Base-by-base conservation (phyloP, 257 asterid species). In the Capsicum chinense region DNA sequence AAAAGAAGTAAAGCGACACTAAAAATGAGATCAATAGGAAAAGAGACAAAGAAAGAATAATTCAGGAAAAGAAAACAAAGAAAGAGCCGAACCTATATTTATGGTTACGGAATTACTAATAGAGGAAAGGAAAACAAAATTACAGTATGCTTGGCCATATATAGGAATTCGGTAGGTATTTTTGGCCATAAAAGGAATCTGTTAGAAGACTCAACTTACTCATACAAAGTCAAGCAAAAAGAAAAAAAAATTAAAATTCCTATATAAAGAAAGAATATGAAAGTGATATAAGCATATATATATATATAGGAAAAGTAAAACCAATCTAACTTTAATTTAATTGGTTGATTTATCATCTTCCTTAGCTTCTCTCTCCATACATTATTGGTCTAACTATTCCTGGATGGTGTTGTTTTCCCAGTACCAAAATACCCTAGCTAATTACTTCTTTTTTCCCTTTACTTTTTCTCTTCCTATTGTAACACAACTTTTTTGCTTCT, bases 141-240 rank as follows among this genome's bases (percentile, higher is more conserved):
- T 42, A 69, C 35, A 69, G 33, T 39, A 2, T 69, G 79, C 79
- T 39, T 69, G 56, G 56, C 56, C 6, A 69, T 69, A 15, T 69
- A 39, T 39, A 3, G 79, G 78, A 16, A 69, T 16, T 15, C 14
- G 3, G 33, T 7, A 16, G 79, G 33, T 39, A 69, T 69, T 69
- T 69, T 69, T 69, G 79, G 79, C 56, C 15, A 69, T 39, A 16
- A 69, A 69, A 69, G 54, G 79, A 69, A 69, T 69, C 79, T 39
- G 15, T 7, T 39, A 39, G 19, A 9, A 15, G 5, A 39, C 54
- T 69, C 26, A 4, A 7, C 5, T n/a, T 26, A 17, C 8, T 7
- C 67, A n/a, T 8, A 7, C 67, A 15, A 13, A 69, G 56, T 42
- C 56, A 0, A 69, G 56, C 79, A 69, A 39, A 39, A 69, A 39